Conservation (phyloP, 345 rosid species). For the Clausena lansium region DNA sequence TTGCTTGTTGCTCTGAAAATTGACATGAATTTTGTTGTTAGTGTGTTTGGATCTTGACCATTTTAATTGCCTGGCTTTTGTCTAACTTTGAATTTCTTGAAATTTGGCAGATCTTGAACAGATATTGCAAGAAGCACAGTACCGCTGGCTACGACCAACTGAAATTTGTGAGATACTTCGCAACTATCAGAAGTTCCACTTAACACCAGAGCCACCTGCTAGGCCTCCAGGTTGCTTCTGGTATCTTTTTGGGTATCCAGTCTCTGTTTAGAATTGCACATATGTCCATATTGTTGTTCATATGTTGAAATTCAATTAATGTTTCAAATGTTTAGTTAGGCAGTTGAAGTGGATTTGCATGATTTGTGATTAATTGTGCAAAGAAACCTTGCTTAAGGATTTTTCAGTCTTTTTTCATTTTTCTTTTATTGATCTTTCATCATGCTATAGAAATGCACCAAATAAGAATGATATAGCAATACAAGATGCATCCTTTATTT, state of each 20-base stretch:
- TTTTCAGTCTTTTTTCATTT: not conserved
- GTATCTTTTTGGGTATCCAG: not conserved
- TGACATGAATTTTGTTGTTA: not conserved
- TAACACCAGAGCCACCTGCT: slow-evolving; percentile 43
- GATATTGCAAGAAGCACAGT: slow-evolving; percentile 45
- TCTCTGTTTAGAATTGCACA: not conserved
- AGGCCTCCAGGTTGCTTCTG: slow-evolving; percentile 47
- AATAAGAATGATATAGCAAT: not conserved
- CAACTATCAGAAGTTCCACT: slow-evolving; percentile 38
- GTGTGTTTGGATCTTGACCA: not conserved
- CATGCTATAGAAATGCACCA: not conserved
- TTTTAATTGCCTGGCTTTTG: not conserved
- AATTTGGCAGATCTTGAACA: slow-evolving; percentile 37
- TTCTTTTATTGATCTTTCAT: not conserved
- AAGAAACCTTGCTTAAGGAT: not conserved
- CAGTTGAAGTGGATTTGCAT: not conserved
- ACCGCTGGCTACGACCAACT: slow-evolving; percentile 66
- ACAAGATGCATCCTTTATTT: not conserved
- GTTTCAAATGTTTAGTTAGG: not conserved
- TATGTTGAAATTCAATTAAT: not conserved
- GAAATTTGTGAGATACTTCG: slow-evolving; percentile 58
- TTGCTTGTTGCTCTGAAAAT: not conserved
- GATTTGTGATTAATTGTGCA: not conserved
- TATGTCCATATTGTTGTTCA: not conserved
- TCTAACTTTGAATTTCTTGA: not conserved